Conservation (phyloP, 441 rosid genomes). For the Lepidium campestre region DNA sequence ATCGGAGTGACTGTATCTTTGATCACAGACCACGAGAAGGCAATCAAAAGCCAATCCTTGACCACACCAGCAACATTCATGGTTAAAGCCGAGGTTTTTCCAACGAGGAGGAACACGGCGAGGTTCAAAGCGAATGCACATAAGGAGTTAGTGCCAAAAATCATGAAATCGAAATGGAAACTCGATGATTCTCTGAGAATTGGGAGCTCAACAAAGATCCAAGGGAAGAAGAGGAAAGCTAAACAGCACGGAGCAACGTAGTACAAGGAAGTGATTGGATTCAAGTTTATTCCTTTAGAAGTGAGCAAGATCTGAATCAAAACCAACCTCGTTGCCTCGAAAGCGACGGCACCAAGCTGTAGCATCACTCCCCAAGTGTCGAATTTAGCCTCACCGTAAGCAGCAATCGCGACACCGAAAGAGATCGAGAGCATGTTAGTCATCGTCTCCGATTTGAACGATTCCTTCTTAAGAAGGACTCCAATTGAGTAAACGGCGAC, state of each 20-base stretch:
- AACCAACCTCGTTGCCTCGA: slow-evolving; percentile 89
- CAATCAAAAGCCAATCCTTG: slow-evolving; percentile 93
- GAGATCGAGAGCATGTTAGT: slow-evolving; percentile 91
- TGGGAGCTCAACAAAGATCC: slow-evolving; percentile 85
- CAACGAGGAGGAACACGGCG: slow-evolving; percentile 89
- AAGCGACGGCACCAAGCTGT: slow-evolving; percentile 86
- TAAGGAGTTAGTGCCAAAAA: slow-evolving; percentile 82
- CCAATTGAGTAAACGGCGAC: slow-evolving; percentile 96
- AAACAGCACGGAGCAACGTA: slow-evolving; percentile 96
- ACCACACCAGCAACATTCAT: slow-evolving; percentile 99
- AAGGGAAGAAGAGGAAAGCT: slow-evolving; percentile 67
- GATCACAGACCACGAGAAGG: slow-evolving; percentile 92
- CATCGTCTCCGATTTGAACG: slow-evolving; percentile 72
- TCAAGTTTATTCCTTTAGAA: slow-evolving; percentile 76
- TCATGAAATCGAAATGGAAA: slow-evolving; percentile 73
- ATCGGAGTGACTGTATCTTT: slow-evolving; percentile 90
- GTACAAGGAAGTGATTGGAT: slow-evolving; percentile 79
- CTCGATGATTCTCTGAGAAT: slow-evolving; percentile 64
- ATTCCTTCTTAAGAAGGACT: slow-evolving; percentile 57
- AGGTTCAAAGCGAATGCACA: slow-evolving; percentile 94
- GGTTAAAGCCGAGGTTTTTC: slow-evolving; percentile 90
- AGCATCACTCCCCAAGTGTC: slow-evolving; percentile 81
- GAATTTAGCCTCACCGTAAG: slow-evolving; percentile 87
- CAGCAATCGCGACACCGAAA: slow-evolving; percentile 78
- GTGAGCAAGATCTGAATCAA: slow-evolving; percentile 89